Evolutionary conservation across 2,329 filamentous ascomycete species (phyloP).

Genomic region (Dothiorella sarmentorum): DNA sequence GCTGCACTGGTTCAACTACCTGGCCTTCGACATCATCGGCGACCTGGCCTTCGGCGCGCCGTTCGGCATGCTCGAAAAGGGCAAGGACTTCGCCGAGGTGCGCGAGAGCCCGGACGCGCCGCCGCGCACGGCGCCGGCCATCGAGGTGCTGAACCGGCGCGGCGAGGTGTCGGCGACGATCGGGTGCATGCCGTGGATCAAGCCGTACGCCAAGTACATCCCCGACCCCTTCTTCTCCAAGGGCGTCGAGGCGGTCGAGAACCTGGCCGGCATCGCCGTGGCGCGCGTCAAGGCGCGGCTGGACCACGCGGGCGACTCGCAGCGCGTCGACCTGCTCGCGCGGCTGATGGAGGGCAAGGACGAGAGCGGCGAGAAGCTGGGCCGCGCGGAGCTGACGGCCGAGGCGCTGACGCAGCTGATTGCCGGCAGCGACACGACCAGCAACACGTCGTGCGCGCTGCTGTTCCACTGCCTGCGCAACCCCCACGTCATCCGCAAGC

Average conservation of each 20-base stretch:
- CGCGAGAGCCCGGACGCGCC: constrained; percentile 57
- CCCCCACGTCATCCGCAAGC: constrained; percentile 65
- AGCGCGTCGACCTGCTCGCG: constrained; percentile 75
- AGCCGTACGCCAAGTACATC: constrained; percentile 75
- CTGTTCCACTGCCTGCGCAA: constrained; percentile 72
- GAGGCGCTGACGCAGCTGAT: constrained; percentile 89
- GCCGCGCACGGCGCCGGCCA: constrained; percentile 70
- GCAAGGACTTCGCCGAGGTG: constrained; percentile 73
- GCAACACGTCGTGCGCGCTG: constrained; percentile 77
- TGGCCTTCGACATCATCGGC: constrained; percentile 59
- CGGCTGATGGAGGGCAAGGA: constrained; percentile 84
- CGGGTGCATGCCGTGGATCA: constrained; percentile 69
- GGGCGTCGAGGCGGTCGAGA: constrained; percentile 70
- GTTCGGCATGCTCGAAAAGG: constrained; percentile 78
- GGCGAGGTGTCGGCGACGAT: constrained; percentile 83
- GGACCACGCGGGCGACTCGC: constrained; percentile 59
- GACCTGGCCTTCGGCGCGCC: constrained; percentile 70
- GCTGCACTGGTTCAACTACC: constrained; percentile 75
- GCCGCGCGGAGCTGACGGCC: constrained; percentile 76
- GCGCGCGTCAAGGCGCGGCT: constrained; percentile 74
- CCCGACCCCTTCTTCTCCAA: constrained; percentile 79
- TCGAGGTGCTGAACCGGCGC: constrained; percentile 82
- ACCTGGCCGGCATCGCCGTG: constrained; percentile 83
- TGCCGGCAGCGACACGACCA: constrained; percentile 72
- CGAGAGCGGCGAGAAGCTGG: constrained; percentile 70